A percentile compares a stretch with the other conserved stretches of the same genome.
phyloP scores from a whole-genome alignment of 176 grass and related monocot genomes.

The Eremochloa ophiuroides region DNA sequence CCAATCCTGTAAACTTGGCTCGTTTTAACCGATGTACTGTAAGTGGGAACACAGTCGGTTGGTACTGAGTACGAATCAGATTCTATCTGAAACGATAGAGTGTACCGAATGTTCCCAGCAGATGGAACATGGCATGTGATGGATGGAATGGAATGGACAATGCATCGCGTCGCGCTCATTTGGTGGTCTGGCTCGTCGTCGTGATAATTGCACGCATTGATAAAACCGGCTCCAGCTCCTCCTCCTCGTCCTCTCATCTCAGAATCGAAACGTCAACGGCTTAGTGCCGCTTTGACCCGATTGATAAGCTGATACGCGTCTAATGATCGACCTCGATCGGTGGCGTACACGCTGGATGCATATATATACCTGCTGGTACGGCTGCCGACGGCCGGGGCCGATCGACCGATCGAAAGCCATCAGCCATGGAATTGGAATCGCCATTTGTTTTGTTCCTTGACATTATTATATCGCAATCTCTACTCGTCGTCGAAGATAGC shows the following conservation, averaged over 20 bases:
- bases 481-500: no score
- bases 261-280: background rate
- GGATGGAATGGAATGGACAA: background rate
- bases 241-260: background rate
- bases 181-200: background rate
- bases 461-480: no score
- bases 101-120: background rate
- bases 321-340: background rate
- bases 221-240: background rate
- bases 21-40: background rate
- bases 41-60: background rate
- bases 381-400: background rate
- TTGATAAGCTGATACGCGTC: conserved; percentile 45
- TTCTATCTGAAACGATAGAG: background rate
- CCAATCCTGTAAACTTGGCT: no score
- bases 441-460: background rate
- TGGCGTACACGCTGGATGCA: background rate
- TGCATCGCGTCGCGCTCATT: background rate
- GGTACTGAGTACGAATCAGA: background rate
- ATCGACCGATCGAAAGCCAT: background rate
- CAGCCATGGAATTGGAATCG: background rate
- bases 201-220: background rate
- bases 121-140: conserved; percentile 1
- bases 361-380: background rate
- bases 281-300: conserved; percentile 1